phyloP scores from a whole-genome alignment of 1,284 basidiomycete species.

The Puccinia coronata region DNA sequence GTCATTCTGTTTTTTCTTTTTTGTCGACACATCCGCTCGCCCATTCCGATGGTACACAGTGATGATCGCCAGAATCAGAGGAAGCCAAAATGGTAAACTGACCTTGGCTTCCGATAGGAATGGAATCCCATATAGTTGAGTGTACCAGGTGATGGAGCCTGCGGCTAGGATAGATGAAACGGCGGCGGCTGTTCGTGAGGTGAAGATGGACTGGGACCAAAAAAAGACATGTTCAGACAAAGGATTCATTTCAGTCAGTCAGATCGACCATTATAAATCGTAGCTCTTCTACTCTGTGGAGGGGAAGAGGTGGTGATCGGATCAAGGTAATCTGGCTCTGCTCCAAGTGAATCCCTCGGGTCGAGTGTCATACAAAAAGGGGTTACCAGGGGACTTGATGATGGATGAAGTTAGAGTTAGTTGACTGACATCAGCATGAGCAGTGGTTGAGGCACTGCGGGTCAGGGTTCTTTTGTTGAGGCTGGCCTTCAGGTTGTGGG shows the following conservation, averaged over 20 bases:
- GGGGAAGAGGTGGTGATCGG: background rate
- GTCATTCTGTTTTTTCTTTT: constrained; percentile 17
- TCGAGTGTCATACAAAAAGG: no score
- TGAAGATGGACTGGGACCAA: constrained; percentile 28
- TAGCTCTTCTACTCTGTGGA: background rate
- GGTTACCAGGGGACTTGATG: background rate
- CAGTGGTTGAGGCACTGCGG: constrained; percentile 14
- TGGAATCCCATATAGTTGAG: constrained; percentile 46
- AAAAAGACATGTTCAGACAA: background rate
- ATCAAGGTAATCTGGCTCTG: background rate
- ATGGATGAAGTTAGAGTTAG: background rate
- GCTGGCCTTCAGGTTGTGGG: constrained; percentile 8
- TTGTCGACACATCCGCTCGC: background rate
- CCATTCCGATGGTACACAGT: background rate
- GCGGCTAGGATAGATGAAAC: constrained; percentile 46
- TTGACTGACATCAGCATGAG: constrained; percentile 21
- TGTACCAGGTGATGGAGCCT: constrained; percentile 45
- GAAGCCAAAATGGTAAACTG: background rate
- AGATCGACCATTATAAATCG: background rate
- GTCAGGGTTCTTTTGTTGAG: constrained; percentile 22
- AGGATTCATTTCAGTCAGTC: background rate
- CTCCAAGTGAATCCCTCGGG: background rate
- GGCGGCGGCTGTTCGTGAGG: constrained; percentile 38
- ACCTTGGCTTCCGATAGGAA: constrained; percentile 47
- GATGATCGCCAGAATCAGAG: background rate